Evolutionary conservation across 2,329 filamentous ascomycete genomes (phyloP).

Genomic region (Phyllosticta paracitricarpa): DNA sequence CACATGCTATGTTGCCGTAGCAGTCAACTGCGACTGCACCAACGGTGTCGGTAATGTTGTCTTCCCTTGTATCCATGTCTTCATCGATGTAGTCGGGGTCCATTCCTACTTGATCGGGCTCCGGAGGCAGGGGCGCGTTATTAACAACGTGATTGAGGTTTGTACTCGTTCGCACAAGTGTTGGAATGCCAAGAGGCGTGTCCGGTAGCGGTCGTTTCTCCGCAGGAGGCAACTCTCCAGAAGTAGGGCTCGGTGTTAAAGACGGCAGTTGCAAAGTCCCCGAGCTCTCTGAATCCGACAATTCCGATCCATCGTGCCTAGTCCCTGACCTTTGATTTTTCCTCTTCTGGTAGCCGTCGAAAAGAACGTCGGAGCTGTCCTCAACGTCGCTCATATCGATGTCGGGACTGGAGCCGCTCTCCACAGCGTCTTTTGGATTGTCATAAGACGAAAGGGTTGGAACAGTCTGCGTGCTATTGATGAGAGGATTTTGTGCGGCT

Average conservation of each 20-base stretch:
- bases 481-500: conserved; percentile 29
- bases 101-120: background rate
- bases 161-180: background rate
- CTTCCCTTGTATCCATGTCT: conserved; percentile 24
- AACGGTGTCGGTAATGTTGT: conserved; percentile 83
- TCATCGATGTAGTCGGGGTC: background rate
- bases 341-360: background rate
- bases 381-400: conserved; percentile 17
- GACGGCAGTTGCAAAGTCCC: conserved; percentile 18
- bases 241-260: conserved; percentile 16
- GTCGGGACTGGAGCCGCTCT: background rate
- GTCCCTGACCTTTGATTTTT: background rate
- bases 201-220: background rate
- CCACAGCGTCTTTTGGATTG: background rate
- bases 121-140: conserved; percentile 3
- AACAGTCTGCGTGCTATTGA: conserved; percentile 34
- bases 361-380: background rate
- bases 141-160: conserved; percentile 4
- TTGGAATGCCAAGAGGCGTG: background rate
- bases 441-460: conserved; percentile 22
- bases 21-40: conserved; percentile 89
- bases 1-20: conserved; percentile 80
- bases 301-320: conserved; percentile 31
- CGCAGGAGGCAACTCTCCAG: background rate
- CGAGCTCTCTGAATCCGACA: conserved; percentile 16